Conservation (phyloP, 352 stramenopile species). For the Blastocystis sp. region DNA sequence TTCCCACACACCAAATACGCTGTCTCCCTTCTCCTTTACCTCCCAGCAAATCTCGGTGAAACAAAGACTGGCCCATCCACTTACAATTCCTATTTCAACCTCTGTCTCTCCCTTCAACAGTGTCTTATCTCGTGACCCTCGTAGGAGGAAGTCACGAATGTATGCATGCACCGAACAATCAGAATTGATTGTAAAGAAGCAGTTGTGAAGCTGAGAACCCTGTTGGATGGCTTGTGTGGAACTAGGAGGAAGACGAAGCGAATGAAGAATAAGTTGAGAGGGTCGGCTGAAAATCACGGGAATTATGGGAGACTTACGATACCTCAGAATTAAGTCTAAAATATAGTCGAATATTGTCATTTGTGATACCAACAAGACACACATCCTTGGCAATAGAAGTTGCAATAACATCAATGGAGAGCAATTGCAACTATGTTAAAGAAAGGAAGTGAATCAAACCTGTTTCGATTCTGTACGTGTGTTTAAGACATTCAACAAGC, state of each 20-base stretch:
- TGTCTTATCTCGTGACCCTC: neutral
- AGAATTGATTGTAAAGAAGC: constrained; percentile 27
- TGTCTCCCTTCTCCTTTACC: neutral
- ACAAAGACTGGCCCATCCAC: neutral
- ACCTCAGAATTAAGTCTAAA: neutral
- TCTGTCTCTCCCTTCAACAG: neutral
- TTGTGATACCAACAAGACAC: constrained; percentile 3
- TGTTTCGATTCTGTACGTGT: neutral
- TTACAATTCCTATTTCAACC: neutral
- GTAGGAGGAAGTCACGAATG: constrained; percentile 14
- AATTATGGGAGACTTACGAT: neutral
- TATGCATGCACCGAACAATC: neutral
- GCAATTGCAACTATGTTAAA: neutral
- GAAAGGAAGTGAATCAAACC: neutral
- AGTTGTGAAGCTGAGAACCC: neutral
- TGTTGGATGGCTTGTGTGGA: neutral
- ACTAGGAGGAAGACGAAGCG: constrained; percentile 6
- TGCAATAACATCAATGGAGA: neutral
- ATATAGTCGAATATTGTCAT: constrained; percentile 17
- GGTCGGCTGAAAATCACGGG: neutral
- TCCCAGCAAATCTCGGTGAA: neutral
- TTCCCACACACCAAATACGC: neutral
- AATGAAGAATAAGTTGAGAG: neutral
- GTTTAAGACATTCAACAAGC: neutral
- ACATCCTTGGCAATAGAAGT: neutral